A percentile compares a stretch with the other conserved stretches of the same genome.
These are phyloP conservation scores for Mucor sp. DNA, from an alignment of 371 early-diverging fungal species.

Conservation along the genomic window DNA sequence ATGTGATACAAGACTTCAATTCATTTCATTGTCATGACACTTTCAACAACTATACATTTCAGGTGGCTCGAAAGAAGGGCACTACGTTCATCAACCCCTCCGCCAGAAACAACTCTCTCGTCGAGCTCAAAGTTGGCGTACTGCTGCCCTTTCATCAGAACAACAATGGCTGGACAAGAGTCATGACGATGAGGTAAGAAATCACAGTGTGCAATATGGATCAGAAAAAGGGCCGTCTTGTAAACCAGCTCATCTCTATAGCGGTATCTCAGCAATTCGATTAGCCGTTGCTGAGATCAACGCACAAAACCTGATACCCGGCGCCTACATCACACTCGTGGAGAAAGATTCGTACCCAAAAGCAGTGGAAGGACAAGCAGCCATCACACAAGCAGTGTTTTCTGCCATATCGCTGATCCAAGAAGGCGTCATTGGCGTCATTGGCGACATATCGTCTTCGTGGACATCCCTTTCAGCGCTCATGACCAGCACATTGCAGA, in stretches of 20 bases:
- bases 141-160: conserved; percentile 55
- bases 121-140: conserved; percentile 58
- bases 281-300: conserved; percentile 63
- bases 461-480: conserved; percentile 59
- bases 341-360: conserved; percentile 63
- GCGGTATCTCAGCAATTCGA: conserved; percentile 62
- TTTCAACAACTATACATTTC: conserved; percentile 32
- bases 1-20: conserved; percentile 1
- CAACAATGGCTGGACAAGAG: conserved; percentile 37
- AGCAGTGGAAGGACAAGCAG: conserved; percentile 44
- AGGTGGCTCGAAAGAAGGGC: conserved; percentile 27
- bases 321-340: conserved; percentile 59
- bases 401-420: conserved; percentile 60
- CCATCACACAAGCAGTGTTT: conserved; percentile 56
- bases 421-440: conserved; percentile 57
- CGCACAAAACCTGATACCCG: conserved; percentile 52
- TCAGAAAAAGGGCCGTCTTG: not conserved
- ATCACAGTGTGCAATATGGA: not conserved
- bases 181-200: conserved; percentile 43
- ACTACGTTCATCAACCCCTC: conserved; percentile 40
- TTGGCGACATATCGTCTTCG: conserved; percentile 64
- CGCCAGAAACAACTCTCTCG: conserved; percentile 11
- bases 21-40: conserved; percentile 14
- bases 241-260: conserved; percentile 8
- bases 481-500: conserved; percentile 60